A percentile compares a stretch with the other conserved stretches of the same genome.
Evolutionary conservation across 768 basidiomycete genomes (phyloP).

Genomic region (Suillus sp.): DNA sequence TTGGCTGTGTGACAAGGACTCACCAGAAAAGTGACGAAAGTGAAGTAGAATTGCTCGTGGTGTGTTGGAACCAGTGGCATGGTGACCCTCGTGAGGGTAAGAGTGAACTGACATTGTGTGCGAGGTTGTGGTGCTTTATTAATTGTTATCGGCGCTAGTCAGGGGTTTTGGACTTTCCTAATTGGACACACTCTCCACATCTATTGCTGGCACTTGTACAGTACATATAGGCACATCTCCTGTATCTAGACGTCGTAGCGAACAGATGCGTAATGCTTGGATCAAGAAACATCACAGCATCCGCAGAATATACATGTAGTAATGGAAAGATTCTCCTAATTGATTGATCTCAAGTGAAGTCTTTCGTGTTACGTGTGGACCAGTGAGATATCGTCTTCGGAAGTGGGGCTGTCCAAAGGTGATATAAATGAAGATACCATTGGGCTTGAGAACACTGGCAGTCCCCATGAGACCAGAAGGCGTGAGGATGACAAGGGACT

Average conservation of each 20-base stretch:
- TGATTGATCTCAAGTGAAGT: constrained; percentile 68
- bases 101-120: background rate
- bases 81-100: background rate
- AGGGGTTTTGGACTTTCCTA: constrained; percentile 2
- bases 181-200: background rate
- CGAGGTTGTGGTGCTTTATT: background rate
- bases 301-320: constrained; percentile 73
- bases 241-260: no score
- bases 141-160: background rate
- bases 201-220: background rate
- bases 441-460: constrained; percentile 61
- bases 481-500: constrained; percentile 11
- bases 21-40: constrained; percentile 21
- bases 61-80: background rate
- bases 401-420: constrained; percentile 93
- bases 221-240: background rate
- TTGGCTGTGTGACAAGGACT: background rate
- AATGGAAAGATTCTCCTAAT: constrained; percentile 82
- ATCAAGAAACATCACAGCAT: constrained; percentile 20
- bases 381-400: constrained; percentile 64
- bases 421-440: constrained; percentile 71
- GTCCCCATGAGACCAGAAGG: background rate
- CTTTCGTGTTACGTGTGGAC: constrained; percentile 38
- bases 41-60: constrained; percentile 15
- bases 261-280: background rate